A percentile compares a stretch with the other conserved stretches of the same genome.
These are phyloP conservation scores for Histomonas meleagridis DNA, from an alignment of 208 protist species.

Conservation along the genomic window DNA sequence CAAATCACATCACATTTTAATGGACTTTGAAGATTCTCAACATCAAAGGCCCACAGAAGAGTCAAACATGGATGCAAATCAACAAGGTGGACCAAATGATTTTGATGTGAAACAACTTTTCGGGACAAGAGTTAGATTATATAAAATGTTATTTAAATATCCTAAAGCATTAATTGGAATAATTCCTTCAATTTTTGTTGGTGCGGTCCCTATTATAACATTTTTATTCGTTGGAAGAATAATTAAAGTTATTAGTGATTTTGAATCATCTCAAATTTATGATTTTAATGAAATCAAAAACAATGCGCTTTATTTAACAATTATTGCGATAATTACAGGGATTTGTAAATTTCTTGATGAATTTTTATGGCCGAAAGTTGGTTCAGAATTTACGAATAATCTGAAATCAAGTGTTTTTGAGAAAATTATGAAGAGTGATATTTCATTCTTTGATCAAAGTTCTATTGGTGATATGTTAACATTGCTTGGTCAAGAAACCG, in stretches of 20 bases:
- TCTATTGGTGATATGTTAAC: slow-evolving; percentile 8
- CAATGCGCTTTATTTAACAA: too few relatives aligned
- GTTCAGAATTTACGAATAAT: neutral
- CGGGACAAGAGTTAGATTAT: neutral
- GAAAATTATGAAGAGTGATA: neutral
- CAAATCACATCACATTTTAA: too few relatives aligned
- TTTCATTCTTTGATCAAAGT: neutral
- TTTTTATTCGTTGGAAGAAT: neutral
- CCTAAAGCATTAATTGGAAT: neutral
- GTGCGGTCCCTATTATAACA: neutral
- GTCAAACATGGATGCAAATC: too few relatives aligned
- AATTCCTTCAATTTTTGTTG: neutral
- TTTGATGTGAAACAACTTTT: too few relatives aligned
- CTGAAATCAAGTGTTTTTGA: neutral
- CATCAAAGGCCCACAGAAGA: too few relatives aligned
- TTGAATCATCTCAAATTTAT: too few relatives aligned
- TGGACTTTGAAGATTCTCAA: too few relatives aligned
- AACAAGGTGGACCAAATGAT: too few relatives aligned
- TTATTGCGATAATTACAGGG: too few relatives aligned
- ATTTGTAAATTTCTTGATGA: neutral
- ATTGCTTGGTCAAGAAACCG: neutral
- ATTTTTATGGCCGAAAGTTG: neutral
- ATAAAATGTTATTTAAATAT: neutral
- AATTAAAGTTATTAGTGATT: neutral
- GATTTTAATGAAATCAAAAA: too few relatives aligned